Percentiles rank a stretch among this genome's conserved stretches.
These are phyloP conservation scores for Trichoderma semiorbis DNA, from an alignment of 2,329 filamentous ascomycete species.

Conservation along the genomic window DNA sequence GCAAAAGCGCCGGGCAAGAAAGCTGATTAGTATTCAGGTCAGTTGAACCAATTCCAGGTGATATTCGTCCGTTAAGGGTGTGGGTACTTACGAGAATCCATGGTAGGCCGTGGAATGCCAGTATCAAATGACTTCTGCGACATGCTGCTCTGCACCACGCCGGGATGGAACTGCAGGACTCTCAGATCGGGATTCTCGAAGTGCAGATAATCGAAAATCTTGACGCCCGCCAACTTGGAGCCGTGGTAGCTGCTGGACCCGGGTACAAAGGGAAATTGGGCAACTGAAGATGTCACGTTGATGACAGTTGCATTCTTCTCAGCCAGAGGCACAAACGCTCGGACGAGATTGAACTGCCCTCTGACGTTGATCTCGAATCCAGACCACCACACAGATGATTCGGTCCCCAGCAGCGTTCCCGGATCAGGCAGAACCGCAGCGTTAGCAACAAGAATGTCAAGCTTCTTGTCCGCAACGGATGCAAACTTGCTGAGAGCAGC, in stretches of 20 bases:
- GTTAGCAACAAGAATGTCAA: slow-evolving; percentile 37
- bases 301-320: slow-evolving; percentile 27
- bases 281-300: slow-evolving; percentile 23
- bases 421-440: slow-evolving; percentile 27
- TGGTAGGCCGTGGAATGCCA: not conserved
- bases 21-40: slow-evolving; percentile 16
- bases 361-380: slow-evolving; percentile 30
- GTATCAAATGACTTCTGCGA: slow-evolving; percentile 19
- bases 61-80: not conserved
- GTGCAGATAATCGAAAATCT: slow-evolving; percentile 38
- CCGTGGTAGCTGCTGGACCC: slow-evolving; percentile 38
- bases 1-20: slow-evolving; percentile 34
- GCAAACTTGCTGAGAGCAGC: slow-evolving; percentile 22
- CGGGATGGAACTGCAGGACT: slow-evolving; percentile 43
- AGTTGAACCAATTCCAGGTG: not conserved
- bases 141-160: slow-evolving; percentile 34
- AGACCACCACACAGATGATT: slow-evolving; percentile 26
- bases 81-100: slow-evolving; percentile 6
- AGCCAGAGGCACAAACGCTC: slow-evolving; percentile 28
- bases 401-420: slow-evolving; percentile 18
- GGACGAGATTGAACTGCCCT: slow-evolving; percentile 31
- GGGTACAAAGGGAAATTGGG: slow-evolving; percentile 26
- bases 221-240: slow-evolving; percentile 40
- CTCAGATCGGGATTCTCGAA: slow-evolving; percentile 38
- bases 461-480: slow-evolving; percentile 27